A percentile compares a stretch with the other conserved stretches of the same genome.
These are phyloP conservation scores for Trichoderma gracile DNA, from an alignment of 2,329 filamentous ascomycete species.

Conservation along the genomic window DNA sequence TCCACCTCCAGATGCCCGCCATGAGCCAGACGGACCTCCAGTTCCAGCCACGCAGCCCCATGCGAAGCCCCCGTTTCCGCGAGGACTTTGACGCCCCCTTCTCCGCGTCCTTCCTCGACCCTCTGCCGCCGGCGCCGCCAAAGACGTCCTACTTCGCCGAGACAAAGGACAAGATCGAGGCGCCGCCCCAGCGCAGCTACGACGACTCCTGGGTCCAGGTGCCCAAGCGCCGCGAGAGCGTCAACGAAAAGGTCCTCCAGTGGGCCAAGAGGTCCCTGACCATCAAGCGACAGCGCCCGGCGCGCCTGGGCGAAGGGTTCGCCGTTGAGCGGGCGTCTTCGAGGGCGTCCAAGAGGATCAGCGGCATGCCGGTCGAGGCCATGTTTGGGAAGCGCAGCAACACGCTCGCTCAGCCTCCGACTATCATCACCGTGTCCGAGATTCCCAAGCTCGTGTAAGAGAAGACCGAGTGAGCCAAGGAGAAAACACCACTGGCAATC, in stretches of 20 bases:
- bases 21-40: conserved; percentile 27
- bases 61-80: conserved; percentile 40
- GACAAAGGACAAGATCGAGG: conserved; percentile 33
- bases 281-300: conserved; percentile 33
- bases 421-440: conserved; percentile 28
- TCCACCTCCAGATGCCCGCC: conserved; percentile 34
- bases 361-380: neutral
- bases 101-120: conserved; percentile 39
- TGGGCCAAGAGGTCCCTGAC: conserved; percentile 41
- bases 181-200: conserved; percentile 10
- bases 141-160: conserved; percentile 35
- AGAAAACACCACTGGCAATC: neutral
- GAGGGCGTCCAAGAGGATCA: conserved; percentile 17
- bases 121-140: conserved; percentile 38
- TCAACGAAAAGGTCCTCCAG: conserved; percentile 39
- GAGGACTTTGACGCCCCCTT: conserved; percentile 45
- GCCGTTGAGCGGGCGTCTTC: conserved; percentile 21
- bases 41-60: conserved; percentile 23
- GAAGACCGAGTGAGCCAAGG: neutral
- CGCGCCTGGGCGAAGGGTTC: conserved; percentile 31
- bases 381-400: conserved; percentile 1
- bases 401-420: conserved; percentile 23
- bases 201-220: conserved; percentile 36
- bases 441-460: conserved; percentile 26
- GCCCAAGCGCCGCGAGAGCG: conserved; percentile 33